Percentiles rank a stretch among this genome's conserved stretches.
Conservation (phyloP, 23 red algal genomes). For the Agarophyton chilense region DNA sequence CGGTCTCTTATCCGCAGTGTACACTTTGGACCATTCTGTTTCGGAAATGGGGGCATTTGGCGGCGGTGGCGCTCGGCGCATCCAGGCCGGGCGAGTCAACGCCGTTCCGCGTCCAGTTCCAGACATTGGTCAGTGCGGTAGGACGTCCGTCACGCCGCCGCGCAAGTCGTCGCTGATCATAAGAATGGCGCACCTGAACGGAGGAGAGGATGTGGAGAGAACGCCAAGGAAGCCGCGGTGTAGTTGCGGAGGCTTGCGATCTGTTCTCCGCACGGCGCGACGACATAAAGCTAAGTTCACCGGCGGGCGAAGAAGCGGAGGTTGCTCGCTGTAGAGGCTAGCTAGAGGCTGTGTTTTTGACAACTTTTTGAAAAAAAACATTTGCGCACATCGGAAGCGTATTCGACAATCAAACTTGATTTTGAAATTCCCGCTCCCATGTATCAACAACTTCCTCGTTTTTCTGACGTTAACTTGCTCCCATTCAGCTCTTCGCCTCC, state of each 20-base stretch:
- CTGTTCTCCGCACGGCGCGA: too few species aligned
- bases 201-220: neutral
- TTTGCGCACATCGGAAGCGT: neutral
- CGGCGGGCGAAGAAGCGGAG: neutral
- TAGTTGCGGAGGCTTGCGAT: neutral
- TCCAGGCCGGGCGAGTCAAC: conserved; percentile 75
- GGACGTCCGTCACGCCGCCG: neutral
- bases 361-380: conserved; percentile 7
- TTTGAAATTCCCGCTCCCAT: conserved; percentile 45
- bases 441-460: neutral
- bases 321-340: neutral
- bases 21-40: conserved; percentile 37
- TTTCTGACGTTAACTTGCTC: neutral
- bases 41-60: conserved; percentile 6
- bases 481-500: neutral
- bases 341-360: neutral
- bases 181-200: neutral
- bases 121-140: conserved; percentile 35
- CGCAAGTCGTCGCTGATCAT: neutral
- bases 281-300: too few species aligned
- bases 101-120: conserved; percentile 64
- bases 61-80: conserved; percentile 28
- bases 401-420: conserved; percentile 22
- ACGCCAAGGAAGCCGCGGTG: neutral
- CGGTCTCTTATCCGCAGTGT: conserved; percentile 23